Base-by-base conservation (phyloP, 2,329 filamentous ascomycete genomes). In the Arthrinium puccinioides region DNA sequence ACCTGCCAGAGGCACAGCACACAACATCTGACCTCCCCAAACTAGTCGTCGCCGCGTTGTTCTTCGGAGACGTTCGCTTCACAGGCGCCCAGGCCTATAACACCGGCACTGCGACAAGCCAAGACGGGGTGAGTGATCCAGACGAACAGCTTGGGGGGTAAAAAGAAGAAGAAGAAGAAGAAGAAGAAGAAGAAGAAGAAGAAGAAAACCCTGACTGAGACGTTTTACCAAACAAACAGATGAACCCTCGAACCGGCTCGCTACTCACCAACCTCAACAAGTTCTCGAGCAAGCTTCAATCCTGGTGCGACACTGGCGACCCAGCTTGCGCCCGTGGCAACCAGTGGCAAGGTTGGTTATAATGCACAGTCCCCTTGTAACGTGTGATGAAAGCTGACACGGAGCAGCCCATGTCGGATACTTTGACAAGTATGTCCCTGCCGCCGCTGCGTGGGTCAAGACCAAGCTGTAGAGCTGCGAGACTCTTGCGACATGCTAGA, bases 221-320 rank as follows among this genome's bases (percentile, higher is more conserved):
- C n/a, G n/a, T n/a, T n/a, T n/a, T n/a, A n/a, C n/a, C n/a, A n/a
- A n/a, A n/a, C n/a, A n/a, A n/a, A n/a, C n/a, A 47, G 45, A 46
- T 45, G 24, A 43, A 32, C 15, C 33, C 33, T 13, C 24, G 33
- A 15, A 20, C 24, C 8, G 33, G 33, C 9, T 26, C 33, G 23
- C 23, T 18, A 6, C 33, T 36, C 23, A 20, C 23, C 11, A 24
- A 18, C 18, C 24, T 36, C 33, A 36, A 36, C 33, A 24, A 19
- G 13, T 36, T 20, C 33, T 19, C 33, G 16, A 15, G 19, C 33
- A 19, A 27, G 23, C 23, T 36, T n/a, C 23, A n/a, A n/a, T 36
- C 33, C n/a, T 36, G 33, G 33, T 36, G 33, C 33, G 24, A 36
- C 33, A n/a, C n/a, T 18, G 33, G 19, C 23, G 33, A 36, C 33